Base-by-base conservation (phyloP, 768 basidiomycete genomes). In the Gloeopeniophorella convolvens region DNA sequence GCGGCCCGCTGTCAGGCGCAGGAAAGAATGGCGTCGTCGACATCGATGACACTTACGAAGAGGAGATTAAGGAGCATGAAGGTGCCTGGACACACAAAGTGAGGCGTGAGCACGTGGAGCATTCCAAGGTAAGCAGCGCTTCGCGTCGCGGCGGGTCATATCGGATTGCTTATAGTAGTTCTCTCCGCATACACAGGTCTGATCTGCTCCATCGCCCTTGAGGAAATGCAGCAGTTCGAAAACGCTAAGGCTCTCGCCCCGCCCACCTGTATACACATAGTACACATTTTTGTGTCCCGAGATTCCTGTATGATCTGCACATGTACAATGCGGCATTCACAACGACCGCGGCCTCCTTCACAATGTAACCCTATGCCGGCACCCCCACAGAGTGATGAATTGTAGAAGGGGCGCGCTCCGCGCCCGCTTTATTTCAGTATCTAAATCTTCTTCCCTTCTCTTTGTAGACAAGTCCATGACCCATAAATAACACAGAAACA, bases 61-160 rank as follows among this genome's bases (percentile, higher is more conserved):
- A 57, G 41, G 56, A 57, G 40, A 36, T 58, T 9, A 50, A 56
- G 13, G 45, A 58, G 34, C 54, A 57, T 36, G 56, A 58, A 33
- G 49, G 54, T 9, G 56, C 48, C 20, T 58, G 56, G 56, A 50
- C 48, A 6, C 56, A 55, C 28, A 46, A 46, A 34, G 41, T 55
- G 27, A 52, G 30, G 35, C 50, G 50, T n/a, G 50, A 52, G 54
- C 39, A 31, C 16, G 11, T 41, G 16, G 43, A 52, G 13, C 35
- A 23, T 1, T 9, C 33, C 21, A 53, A 48, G 51, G 51, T 53
- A 26, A 37, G 51, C 15, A 27, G 16, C 5, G 2, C 21, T 20
- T 11, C 21, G 26, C 24, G 5, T 33, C n/a, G n/a, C n/a, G n/a
- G n/a, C n/a, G 5, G 27, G 5, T 21, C 3, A 42, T 27, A 9